Conservation (phyloP, 495 filamentous ascomycete species). For the Penicillium cosmopolitanum region DNA sequence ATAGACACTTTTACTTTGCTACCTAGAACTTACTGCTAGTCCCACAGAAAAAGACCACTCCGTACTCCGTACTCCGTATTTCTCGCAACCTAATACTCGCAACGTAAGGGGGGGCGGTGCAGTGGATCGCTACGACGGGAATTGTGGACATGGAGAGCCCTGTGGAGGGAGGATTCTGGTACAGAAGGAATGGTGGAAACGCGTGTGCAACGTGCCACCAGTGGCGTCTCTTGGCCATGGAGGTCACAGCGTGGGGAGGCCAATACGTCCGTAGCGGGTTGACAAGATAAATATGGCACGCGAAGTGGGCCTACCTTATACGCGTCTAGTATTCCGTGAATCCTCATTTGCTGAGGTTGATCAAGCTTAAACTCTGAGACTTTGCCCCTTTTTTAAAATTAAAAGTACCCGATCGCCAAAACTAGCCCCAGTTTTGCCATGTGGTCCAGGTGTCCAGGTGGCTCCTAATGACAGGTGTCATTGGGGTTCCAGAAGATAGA, state of each 20-base stretch:
- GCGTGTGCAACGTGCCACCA: background rate
- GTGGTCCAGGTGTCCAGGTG: background rate
- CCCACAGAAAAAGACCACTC: slow-evolving; percentile 11
- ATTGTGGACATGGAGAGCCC: background rate
- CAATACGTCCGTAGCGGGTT: background rate
- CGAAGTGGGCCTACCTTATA: background rate
- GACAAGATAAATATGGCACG: slow-evolving; percentile 10
- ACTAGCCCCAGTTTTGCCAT: background rate
- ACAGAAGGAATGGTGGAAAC: slow-evolving; percentile 2
- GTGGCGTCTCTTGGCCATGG: background rate
- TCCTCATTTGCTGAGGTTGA: slow-evolving; percentile 16
- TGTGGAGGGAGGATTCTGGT: background rate
- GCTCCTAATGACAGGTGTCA: slow-evolving; percentile 1
- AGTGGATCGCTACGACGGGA: background rate
- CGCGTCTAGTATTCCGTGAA: slow-evolving; percentile 5
- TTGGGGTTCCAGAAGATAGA: too few relatives aligned
- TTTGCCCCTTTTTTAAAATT: slow-evolving; percentile 17
- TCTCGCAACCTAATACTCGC: background rate
- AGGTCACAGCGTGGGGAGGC: background rate
- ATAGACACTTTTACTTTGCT: slow-evolving; percentile 13
- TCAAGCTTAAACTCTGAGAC: slow-evolving; percentile 22
- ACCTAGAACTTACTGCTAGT: slow-evolving; percentile 10
- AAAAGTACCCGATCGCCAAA: slow-evolving; percentile 6
- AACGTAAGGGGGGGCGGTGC: slow-evolving; percentile 20
- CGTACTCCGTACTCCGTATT: background rate